phyloP scores from a whole-genome alignment of 495 filamentous ascomycete genomes.

The Amniculicola lignicola region DNA sequence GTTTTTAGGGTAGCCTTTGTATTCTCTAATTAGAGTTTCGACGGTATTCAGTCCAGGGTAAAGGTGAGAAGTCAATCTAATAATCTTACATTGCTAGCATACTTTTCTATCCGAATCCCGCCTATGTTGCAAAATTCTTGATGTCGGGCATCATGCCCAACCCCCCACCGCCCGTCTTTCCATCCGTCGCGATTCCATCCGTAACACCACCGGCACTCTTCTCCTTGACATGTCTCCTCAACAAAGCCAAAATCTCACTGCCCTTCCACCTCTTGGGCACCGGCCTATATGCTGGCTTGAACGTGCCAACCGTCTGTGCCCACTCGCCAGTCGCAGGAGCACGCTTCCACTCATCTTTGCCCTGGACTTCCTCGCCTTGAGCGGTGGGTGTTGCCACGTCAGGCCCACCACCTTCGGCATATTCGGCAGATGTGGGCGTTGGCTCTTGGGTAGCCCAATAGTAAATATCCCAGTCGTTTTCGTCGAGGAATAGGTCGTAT shows the following conservation, averaged over 20 bases:
- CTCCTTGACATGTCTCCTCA: conserved; percentile 72
- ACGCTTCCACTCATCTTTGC: conserved; percentile 37
- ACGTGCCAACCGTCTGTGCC: conserved; percentile 93
- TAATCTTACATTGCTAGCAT: too few species aligned
- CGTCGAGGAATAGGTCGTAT: conserved; percentile 93
- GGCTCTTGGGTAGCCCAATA: conserved; percentile 98
- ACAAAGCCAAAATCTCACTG: conserved; percentile 70
- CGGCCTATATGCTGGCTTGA: conserved; percentile 88
- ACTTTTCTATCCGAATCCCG: too few species aligned
- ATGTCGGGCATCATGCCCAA: conserved; percentile 46
- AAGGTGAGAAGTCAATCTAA: too few species aligned
- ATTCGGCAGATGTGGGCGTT: conserved; percentile 46
- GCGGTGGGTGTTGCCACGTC: conserved; percentile 38
- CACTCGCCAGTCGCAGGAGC: conserved; percentile 66
- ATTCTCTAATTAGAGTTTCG: too few species aligned
- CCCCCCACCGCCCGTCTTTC: conserved; percentile 35
- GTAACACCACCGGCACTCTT: conserved; percentile 39
- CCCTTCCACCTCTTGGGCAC: conserved; percentile 81
- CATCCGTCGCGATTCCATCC: conserved; percentile 28
- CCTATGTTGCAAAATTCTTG: conserved; percentile 23
- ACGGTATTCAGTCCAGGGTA: too few species aligned
- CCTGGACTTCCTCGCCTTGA: conserved; percentile 36
- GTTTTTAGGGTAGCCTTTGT: too few species aligned
- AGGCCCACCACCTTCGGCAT: conserved; percentile 40
- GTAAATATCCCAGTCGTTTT: conserved; percentile 99